A percentile compares a stretch with the other conserved stretches of the same genome.
These are phyloP conservation scores for Nothophoma quercina DNA, from an alignment of 2,329 filamentous ascomycete genomes.

Conservation along the genomic window DNA sequence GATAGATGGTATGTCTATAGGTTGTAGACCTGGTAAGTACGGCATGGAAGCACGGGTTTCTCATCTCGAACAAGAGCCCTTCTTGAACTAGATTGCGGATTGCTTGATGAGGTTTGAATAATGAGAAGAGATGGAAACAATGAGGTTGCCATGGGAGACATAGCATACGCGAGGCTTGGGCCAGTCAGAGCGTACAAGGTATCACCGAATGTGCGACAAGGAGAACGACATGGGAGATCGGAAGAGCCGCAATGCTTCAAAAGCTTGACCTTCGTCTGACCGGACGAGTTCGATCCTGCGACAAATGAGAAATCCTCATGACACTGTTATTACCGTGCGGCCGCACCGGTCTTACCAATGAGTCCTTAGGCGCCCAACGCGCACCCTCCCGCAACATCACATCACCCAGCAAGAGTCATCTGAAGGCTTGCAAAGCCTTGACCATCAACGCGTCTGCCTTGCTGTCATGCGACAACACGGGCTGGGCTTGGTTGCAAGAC, in stretches of 20 bases:
- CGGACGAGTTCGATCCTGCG: not conserved
- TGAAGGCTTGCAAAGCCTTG: not conserved
- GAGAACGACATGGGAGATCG: not conserved
- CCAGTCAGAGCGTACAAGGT: too few relatives aligned
- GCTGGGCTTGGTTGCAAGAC: not conserved
- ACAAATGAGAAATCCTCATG: too few relatives aligned
- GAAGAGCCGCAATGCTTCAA: not conserved
- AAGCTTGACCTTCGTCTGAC: not conserved
- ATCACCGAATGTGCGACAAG: too few relatives aligned
- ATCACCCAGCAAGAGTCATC: not conserved
- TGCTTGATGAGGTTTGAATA: too few relatives aligned
- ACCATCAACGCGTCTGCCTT: not conserved
- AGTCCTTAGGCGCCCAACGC: not conserved
- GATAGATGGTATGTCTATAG: too few relatives aligned
- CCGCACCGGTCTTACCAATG: slow-evolving; percentile 2
- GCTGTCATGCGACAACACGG: not conserved
- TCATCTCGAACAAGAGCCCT: too few relatives aligned
- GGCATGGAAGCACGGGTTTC: too few relatives aligned
- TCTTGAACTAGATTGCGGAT: too few relatives aligned
- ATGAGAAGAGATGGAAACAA: too few relatives aligned
- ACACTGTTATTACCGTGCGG: not conserved
- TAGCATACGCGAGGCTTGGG: too few relatives aligned
- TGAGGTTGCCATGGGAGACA: too few relatives aligned
- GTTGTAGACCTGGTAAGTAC: too few relatives aligned
- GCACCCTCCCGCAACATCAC: not conserved